These are phyloP conservation scores for Picochlorum sp. DNA, from an alignment of 139 green algal species.

Conservation along the genomic window DNA sequence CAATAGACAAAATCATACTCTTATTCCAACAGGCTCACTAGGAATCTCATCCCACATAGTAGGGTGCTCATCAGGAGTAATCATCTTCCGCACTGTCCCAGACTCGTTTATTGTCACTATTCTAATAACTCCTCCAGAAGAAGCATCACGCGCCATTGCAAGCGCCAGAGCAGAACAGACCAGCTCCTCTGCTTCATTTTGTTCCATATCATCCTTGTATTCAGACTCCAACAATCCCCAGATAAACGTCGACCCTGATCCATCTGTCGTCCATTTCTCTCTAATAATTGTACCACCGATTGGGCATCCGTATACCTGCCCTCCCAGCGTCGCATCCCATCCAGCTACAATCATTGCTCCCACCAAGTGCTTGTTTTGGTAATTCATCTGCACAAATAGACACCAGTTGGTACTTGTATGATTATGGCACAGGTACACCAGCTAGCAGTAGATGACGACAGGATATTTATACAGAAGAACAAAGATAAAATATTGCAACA, in stretches of 20 bases:
- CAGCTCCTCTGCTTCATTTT: conserved; percentile 61
- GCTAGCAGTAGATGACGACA: background rate
- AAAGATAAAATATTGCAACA: background rate
- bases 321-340: conserved; percentile 70
- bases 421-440: conserved; percentile 18
- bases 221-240: conserved; percentile 74
- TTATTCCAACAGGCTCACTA: too few species aligned
- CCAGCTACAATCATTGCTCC: conserved; percentile 91
- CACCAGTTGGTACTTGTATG: conserved; percentile 7
- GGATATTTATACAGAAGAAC: background rate
- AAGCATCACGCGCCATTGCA: conserved; percentile 70
- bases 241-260: conserved; percentile 81
- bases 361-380: conserved; percentile 84
- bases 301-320: conserved; percentile 74
- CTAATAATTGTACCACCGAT: conserved; percentile 67
- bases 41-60: conserved; percentile 28
- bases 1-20: too few species aligned
- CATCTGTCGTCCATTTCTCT: conserved; percentile 79
- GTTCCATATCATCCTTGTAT: conserved; percentile 68
- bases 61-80: conserved; percentile 22
- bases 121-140: conserved; percentile 67
- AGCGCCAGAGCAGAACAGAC: conserved; percentile 59
- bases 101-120: conserved; percentile 55
- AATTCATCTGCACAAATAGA: conserved; percentile 65
- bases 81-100: conserved; percentile 34